phyloP scores from a whole-genome alignment of 31 red algal genomes.

The Porphyra umbilicalis region DNA sequence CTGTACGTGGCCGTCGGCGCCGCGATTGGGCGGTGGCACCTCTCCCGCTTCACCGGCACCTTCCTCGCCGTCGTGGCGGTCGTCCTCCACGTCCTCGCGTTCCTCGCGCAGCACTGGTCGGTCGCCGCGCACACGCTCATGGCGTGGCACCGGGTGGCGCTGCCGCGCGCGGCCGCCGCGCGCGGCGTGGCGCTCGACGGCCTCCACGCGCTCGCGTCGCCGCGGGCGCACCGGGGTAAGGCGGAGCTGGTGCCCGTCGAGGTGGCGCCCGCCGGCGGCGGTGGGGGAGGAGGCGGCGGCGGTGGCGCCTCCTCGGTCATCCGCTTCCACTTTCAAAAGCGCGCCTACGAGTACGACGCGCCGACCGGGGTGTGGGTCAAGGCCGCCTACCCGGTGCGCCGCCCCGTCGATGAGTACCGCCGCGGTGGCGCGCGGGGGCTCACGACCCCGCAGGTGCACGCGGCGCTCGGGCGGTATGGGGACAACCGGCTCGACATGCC shows the following conservation, averaged over 20 bases:
- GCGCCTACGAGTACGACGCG: constrained; percentile 62
- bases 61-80: constrained; percentile 16
- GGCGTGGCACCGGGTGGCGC: constrained; percentile 23
- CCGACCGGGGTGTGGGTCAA: constrained; percentile 39
- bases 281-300: no score
- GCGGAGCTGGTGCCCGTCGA: constrained; percentile 34
- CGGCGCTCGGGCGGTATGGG: constrained; percentile 40
- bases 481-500: constrained; percentile 86
- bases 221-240: constrained; percentile 65
- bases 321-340: constrained; percentile 80
- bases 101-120: constrained; percentile 83
- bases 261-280: constrained; percentile 5
- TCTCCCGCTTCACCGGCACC: constrained; percentile 13
- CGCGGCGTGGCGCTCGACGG: constrained; percentile 2
- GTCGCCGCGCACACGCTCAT: constrained; percentile 34
- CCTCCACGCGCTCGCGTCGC: constrained; percentile 42
- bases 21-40: not conserved
- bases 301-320: no score
- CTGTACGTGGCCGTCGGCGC: constrained; percentile 12
- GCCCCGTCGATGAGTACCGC: constrained; percentile 31
- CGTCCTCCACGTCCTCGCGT: constrained; percentile 51
- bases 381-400: constrained; percentile 52
- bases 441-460: constrained; percentile 17
- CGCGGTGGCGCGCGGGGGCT: constrained; percentile 21
- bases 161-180: constrained; percentile 7